Percentiles rank a stretch among this genome's conserved stretches.
Evolutionary conservation across 164 flowering plant species (phyloP).

Genomic region (Magnolia officinalis): DNA sequence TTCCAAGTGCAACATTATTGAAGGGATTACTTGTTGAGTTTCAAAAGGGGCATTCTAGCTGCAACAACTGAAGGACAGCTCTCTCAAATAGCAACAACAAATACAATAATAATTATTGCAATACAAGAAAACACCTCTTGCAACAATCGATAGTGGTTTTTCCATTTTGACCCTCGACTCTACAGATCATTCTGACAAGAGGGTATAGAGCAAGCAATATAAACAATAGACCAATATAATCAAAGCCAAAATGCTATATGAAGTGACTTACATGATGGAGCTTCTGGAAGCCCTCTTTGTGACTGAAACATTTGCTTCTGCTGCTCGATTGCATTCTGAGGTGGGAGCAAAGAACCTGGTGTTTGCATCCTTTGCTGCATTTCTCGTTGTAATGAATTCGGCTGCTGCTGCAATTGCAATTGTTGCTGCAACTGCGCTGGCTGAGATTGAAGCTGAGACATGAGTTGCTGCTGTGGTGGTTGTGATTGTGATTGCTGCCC

Average conservation of each 20-base stretch:
- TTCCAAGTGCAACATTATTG: too few species aligned
- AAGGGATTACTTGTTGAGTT: too few species aligned
- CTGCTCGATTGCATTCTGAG: constrained; percentile 18
- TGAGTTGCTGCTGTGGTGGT: constrained; percentile 47
- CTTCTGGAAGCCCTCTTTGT: constrained; percentile 12
- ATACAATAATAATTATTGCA: too few species aligned
- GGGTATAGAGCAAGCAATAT: too few species aligned
- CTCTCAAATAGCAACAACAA: too few species aligned
- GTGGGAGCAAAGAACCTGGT: constrained; percentile 13
- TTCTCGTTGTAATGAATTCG: constrained; percentile 46
- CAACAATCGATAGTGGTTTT: too few species aligned
- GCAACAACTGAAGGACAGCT: too few species aligned
- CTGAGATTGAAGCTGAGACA: constrained; percentile 14
- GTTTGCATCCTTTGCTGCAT: constrained; percentile 12
- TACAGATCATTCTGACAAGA: too few species aligned
- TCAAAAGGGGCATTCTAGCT: too few species aligned
- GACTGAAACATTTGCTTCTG: constrained; percentile 17
- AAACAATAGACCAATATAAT: constrained; percentile 7
- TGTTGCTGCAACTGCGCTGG: constrained; percentile 18
- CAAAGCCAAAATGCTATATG: constrained; percentile 26
- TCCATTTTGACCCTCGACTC: too few species aligned
- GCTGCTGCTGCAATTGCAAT: constrained; percentile 46
- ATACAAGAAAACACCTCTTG: too few species aligned
- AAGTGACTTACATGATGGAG: constrained; percentile 18
- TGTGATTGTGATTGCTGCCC: constrained; percentile 65